Evolutionary conservation across 1,139 yeast genomes (phyloP), one percentile per base, ranked within the genome.

Genomic region (Pichia sp.): DNA sequence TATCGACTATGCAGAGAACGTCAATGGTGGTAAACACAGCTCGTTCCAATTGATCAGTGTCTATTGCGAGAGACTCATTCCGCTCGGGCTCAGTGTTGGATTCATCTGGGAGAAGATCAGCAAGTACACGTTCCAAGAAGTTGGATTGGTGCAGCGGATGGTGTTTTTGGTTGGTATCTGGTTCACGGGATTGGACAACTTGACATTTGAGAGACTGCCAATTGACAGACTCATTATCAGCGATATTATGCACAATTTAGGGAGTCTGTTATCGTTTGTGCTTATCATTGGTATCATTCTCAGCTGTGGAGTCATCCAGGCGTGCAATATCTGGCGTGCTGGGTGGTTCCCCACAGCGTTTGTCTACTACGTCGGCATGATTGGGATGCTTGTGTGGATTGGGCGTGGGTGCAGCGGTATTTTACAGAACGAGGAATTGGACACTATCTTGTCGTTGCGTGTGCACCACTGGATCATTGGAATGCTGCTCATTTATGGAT

Each of bases 401-500:
- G 24, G 34, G n/a, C 12, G 15, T 28, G 40, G 40, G 20, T 38
- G 31, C 31, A 38, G 31, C 15, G 40, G 34, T 7, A 14, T 38
- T 31, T n/a, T 38, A n/a, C 4, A 10, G 17, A 31, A 19, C 22
- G 34, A 15, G 4, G 20, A 18, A 15, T 14, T 7, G 21, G 34
- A 28, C 22, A 4, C 6, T 17, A 32, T 19, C 8, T 72, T 90
- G 53, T 84, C 87, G 1, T 69, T 93, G 32, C 73, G 98, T 44
- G 71, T 93, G 15, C 99, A 93, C 64, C 99, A 93, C 66, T 93
- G 93, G 63, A 85, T 93, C 17, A 66, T 90, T 34, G 96, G 94
- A 0, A 68, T 90, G 63, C 57, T 88, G 1, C 69, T 91, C 33
- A 71, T 91, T 4, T 96, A 96, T 0, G 98, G 97, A 0, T 88